These are phyloP conservation scores for Sambucus nigra DNA, from an alignment of 129 eudicot species.

Conservation along the genomic window DNA sequence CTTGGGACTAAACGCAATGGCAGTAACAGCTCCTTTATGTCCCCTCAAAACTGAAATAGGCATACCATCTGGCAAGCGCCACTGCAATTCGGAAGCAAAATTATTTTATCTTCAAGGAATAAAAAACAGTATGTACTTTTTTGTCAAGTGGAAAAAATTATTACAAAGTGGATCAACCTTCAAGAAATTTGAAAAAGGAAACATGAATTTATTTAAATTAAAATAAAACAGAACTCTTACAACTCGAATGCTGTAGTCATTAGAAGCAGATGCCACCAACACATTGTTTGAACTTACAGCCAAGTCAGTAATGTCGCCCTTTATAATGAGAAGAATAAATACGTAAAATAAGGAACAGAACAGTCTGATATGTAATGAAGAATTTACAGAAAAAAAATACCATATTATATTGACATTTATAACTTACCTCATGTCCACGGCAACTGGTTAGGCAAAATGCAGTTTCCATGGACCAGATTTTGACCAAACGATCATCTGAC, in stretches of 20 bases:
- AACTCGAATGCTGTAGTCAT: constrained; percentile 93
- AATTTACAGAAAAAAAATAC: not conserved
- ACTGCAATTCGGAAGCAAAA: constrained; percentile 35
- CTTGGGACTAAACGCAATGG: constrained; percentile 94
- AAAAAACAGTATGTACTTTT: not conserved
- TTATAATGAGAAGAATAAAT: constrained; percentile 10
- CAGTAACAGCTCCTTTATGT: constrained; percentile 90
- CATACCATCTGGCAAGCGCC: constrained; percentile 97
- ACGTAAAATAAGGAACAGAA: constrained; percentile 9
- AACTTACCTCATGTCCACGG: constrained; percentile 96
- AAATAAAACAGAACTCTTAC: constrained; percentile 51
- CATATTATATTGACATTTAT: not conserved
- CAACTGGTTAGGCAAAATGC: constrained; percentile 91
- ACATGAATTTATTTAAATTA: not conserved
- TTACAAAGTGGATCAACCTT: not conserved
- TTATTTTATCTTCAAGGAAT: constrained; percentile 7
- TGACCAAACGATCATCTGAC: constrained; percentile 95
- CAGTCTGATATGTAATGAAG: not conserved
- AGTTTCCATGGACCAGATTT: constrained; percentile 99
- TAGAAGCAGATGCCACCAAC: constrained; percentile 96
- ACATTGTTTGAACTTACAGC: constrained; percentile 80
- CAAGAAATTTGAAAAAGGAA: not conserved
- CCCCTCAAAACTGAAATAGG: constrained; percentile 89
- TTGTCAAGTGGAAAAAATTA: constrained; percentile 1
- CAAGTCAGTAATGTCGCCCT: constrained; percentile 98